These are phyloP conservation scores for Hypoxylon sp. DNA, from an alignment of 2,329 filamentous ascomycete species.

Conservation along the genomic window DNA sequence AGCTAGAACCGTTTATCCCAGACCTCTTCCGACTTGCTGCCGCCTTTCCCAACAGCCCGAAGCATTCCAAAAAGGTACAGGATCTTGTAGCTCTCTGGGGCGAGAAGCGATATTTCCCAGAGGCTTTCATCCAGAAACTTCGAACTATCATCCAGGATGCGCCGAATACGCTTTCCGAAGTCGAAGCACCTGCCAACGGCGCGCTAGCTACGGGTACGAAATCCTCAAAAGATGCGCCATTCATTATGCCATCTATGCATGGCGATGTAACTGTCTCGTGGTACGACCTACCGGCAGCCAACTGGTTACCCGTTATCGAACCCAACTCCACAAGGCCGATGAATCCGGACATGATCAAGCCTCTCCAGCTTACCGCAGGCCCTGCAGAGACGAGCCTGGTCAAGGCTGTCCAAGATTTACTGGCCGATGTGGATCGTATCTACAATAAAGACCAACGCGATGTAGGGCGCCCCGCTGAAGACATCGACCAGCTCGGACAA, in stretches of 20 bases:
- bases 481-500: slow-evolving; percentile 84
- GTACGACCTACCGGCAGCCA: slow-evolving; percentile 86
- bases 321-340: slow-evolving; percentile 83
- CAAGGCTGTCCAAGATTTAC: slow-evolving; percentile 77
- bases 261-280: slow-evolving; percentile 81
- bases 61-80: slow-evolving; percentile 75
- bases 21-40: slow-evolving; percentile 73
- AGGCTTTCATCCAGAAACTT: slow-evolving; percentile 70
- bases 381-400: slow-evolving; percentile 77
- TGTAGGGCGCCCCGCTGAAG: slow-evolving; percentile 65
- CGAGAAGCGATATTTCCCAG: slow-evolving; percentile 73
- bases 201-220: slow-evolving; percentile 49
- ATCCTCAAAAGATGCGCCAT: slow-evolving; percentile 72
- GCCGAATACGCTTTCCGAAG: slow-evolving; percentile 45
- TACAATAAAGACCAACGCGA: slow-evolving; percentile 68
- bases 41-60: slow-evolving; percentile 72
- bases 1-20: slow-evolving; percentile 72
- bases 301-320: slow-evolving; percentile 83
- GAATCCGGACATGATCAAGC: slow-evolving; percentile 77
- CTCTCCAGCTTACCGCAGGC: slow-evolving; percentile 78
- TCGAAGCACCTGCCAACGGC: slow-evolving; percentile 48
- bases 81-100: slow-evolving; percentile 79
- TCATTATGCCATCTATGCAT: slow-evolving; percentile 80
- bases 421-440: slow-evolving; percentile 78
- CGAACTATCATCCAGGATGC: slow-evolving; percentile 68